These are phyloP conservation scores for Lipomyces sp. DNA, from an alignment of 805 yeast genomes.

Conservation along the genomic window DNA sequence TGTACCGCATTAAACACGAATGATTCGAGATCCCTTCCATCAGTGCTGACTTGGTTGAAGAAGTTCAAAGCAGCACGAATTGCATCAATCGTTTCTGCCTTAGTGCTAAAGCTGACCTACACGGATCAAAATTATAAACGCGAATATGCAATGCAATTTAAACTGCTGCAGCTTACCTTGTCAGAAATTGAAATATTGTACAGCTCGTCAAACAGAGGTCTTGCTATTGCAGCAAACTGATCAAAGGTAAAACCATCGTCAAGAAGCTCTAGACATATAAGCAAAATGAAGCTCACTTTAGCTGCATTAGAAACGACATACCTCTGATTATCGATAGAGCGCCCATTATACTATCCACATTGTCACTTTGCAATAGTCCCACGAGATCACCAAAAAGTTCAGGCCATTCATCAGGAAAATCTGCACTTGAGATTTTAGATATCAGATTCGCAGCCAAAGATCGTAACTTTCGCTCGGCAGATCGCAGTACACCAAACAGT, in stretches of 20 bases:
- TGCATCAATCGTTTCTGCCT: constrained; percentile 24
- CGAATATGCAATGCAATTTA: no score
- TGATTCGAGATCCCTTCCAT: neutral
- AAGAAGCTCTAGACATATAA: constrained; percentile 61
- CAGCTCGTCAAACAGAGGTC: constrained; percentile 17
- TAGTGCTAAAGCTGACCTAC: constrained; percentile 12
- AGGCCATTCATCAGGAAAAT: constrained; percentile 97
- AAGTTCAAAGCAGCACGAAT: constrained; percentile 22
- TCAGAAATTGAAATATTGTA: constrained; percentile 7
- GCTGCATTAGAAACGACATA: neutral
- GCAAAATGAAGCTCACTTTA: neutral
- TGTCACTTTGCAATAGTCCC: constrained; percentile 39
- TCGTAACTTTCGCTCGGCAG: constrained; percentile 56
- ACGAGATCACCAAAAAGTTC: constrained; percentile 51
- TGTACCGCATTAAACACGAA: constrained; percentile 17
- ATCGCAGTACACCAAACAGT: constrained; percentile 14
- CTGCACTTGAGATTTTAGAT: constrained; percentile 81
- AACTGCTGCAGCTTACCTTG: constrained; percentile 9
- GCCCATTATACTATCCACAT: constrained; percentile 40
- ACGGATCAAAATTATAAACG: neutral
- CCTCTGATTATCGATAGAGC: constrained; percentile 23
- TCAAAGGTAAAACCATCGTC: constrained; percentile 84
- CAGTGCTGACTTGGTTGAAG: constrained; percentile 24
- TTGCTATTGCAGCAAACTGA: constrained; percentile 65
- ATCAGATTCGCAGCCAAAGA: constrained; percentile 68